Percentiles rank a stretch among this genome's conserved stretches.
These are phyloP conservation scores for Phialophora macrospora DNA, from an alignment of 2,329 filamentous ascomycete genomes.

Conservation along the genomic window DNA sequence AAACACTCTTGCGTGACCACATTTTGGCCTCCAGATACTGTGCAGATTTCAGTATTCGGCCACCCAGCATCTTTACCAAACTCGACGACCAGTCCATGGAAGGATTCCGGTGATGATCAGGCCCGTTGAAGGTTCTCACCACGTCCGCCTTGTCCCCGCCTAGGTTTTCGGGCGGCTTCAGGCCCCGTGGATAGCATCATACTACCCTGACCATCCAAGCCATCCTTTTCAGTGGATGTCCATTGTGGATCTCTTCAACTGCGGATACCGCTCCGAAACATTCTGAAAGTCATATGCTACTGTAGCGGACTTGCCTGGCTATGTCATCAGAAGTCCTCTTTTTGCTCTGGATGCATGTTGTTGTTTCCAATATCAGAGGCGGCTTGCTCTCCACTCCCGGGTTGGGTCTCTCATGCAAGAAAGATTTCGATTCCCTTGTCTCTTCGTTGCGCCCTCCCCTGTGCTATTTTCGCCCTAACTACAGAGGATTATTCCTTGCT, in stretches of 20 bases:
- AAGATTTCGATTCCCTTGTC: constrained; percentile 7
- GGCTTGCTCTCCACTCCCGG: background rate
- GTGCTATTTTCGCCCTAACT: constrained; percentile 7
- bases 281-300: constrained; percentile 11
- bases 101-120: background rate
- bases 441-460: background rate
- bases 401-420: constrained; percentile 7
- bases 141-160: background rate
- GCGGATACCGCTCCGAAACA: constrained; percentile 12
- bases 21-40: background rate
- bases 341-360: background rate
- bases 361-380: constrained; percentile 1
- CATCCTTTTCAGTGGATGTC: constrained; percentile 1
- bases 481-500: background rate
- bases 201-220: constrained; percentile 1
- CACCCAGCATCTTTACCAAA: background rate
- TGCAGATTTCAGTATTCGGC: background rate
- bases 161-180: background rate
- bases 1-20: background rate
- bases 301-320: constrained; percentile 1
- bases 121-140: background rate
- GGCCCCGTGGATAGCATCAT: constrained; percentile 6
- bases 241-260: background rate
- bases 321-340: background rate
- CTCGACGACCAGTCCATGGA: background rate